Base-by-base conservation (phyloP, 2,329 filamentous ascomycete species). In the Aspergillus phoenicis region DNA sequence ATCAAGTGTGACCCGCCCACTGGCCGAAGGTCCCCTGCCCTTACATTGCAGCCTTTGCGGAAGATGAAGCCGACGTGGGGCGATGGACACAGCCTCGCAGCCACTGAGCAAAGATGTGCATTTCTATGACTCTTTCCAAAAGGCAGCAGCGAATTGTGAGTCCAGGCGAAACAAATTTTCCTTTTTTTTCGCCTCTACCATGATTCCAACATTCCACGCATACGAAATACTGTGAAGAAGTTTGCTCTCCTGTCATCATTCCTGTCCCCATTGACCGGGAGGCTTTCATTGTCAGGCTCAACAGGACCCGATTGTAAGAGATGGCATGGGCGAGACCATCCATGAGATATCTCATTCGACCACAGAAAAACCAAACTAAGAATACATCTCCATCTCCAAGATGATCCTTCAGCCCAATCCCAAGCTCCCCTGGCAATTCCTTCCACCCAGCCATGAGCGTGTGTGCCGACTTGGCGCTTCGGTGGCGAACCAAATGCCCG, bases 401-500 rank as follows among this genome's bases (percentile, higher is more conserved):
- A 28, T 17, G 15, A 17, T 20, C 45, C 45, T 26, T 28, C 13
- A 28, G 39, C 45, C 22, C 45, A 49, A 28, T 26, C 24, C 22
- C 24, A 49, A 28, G 45, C 41, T 24, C 8, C 45, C 15, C 24
- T 30, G 45, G 45, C 20, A 48, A 26, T 17, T 28, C 26, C 24
- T 17, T 30, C n/a, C 47, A 30, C 47, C 47, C 26, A 51, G 47
- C 39, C 53, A 41, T 36, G 52, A 56, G 4, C 45, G 13, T 24
- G 39, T 33, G 39, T 26, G 17, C 53, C 41, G 53, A 56, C 53
- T 56, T 56, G 53, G 53, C 53, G 53, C 53, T 56, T 45, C 15
- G 39, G 53, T 56, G 53, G 53, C 53, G 53, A 56, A 56, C 39
- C 17, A 56, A 20, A 45, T 28, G 26, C 28, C 41, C 41, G 39